Percentiles rank a stretch among this genome's conserved stretches.
phyloP scores from a whole-genome alignment of 208 protist species.

The Acanthamoeba sp. region DNA sequence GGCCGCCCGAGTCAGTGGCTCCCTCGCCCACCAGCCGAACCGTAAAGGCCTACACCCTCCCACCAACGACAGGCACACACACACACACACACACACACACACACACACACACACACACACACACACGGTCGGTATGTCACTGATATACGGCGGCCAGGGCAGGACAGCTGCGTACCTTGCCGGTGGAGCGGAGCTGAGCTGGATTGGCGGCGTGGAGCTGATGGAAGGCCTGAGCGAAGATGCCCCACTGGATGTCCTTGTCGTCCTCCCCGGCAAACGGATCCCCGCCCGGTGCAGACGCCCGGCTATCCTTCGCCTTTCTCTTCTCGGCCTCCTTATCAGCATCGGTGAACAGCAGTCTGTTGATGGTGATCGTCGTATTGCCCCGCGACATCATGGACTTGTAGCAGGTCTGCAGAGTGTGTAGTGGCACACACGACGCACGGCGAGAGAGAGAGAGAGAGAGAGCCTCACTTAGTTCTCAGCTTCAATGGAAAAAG shows the following conservation, averaged over 20 bases:
- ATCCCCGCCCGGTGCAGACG: not conserved
- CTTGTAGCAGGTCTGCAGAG: not conserved
- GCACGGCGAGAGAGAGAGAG: no score
- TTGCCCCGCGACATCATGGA: not conserved
- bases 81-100: no score
- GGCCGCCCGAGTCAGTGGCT: constrained; percentile 75
- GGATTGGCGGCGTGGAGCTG: not conserved
- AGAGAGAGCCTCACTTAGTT: no score
- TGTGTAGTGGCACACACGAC: no score
- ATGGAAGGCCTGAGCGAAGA: constrained; percentile 65
- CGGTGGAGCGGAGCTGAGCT: not conserved
- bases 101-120: no score
- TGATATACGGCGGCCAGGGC: not conserved
- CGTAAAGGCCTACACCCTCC: not conserved
- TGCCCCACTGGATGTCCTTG: constrained; percentile 51
- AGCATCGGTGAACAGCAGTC: constrained; percentile 35
- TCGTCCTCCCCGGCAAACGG: constrained; percentile 18
- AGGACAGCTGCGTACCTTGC: not conserved
- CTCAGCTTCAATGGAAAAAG: not conserved
- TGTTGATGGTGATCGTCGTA: constrained; percentile 29
- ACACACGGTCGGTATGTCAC: no score
- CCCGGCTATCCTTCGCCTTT: not conserved
- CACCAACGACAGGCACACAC: not conserved
- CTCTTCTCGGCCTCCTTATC: constrained; percentile 31
- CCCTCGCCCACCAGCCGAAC: constrained; percentile 72